Conservation (phyloP, 805 yeast species). For the Maudiozyma bulderi region DNA sequence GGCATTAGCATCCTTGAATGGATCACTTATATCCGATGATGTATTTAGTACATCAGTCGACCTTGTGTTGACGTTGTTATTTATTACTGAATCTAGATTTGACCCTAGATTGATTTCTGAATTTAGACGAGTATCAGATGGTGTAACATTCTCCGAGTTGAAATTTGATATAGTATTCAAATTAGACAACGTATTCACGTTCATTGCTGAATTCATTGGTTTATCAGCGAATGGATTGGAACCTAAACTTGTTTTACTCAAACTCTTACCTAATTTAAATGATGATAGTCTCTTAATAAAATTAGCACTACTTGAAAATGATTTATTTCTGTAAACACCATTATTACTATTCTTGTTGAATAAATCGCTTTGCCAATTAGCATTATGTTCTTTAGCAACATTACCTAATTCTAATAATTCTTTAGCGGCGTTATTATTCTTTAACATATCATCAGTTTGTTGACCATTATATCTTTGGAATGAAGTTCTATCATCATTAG, state of each 20-base stretch:
- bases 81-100: neutral
- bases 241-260: neutral
- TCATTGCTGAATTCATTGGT: neutral
- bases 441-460: neutral
- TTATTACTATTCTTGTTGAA: neutral
- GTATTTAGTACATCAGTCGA: neutral
- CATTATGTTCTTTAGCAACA: slow-evolving; percentile 75
- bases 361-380: slow-evolving; percentile 47
- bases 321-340: neutral
- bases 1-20: neutral
- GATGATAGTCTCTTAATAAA: neutral
- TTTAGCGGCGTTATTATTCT: slow-evolving; percentile 25
- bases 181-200: neutral
- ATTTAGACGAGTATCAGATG: neutral
- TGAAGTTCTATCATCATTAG: slow-evolving; percentile 85
- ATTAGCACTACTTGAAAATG: neutral
- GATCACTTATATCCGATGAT: neutral
- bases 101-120: neutral
- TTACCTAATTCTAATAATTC: slow-evolving; percentile 66
- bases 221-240: neutral
- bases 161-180: neutral
- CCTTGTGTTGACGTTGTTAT: neutral
- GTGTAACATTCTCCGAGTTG: neutral
- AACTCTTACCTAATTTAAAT: neutral
- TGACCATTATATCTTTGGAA: slow-evolving; percentile 45